Conservation (phyloP, 2,329 filamentous ascomycete species). For the Chaetomiaceae sp. region DNA sequence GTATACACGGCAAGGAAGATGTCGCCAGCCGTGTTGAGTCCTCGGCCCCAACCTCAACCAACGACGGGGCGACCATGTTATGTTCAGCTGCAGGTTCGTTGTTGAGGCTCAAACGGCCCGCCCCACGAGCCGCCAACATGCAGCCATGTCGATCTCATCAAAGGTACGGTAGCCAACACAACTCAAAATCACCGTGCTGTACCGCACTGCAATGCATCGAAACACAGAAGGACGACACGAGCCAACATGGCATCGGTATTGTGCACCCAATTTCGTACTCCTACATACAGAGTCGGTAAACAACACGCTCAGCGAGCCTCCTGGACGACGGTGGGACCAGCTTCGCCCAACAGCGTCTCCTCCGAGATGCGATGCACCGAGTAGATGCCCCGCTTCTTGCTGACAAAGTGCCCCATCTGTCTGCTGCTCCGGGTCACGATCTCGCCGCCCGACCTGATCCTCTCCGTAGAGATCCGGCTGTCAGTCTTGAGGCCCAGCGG, state of each 20-base stretch:
- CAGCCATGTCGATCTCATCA: neutral
- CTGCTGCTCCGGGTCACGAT: slow-evolving; percentile 62
- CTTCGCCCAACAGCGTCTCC: slow-evolving; percentile 34
- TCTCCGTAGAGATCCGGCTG: slow-evolving; percentile 44
- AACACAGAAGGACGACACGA: no score
- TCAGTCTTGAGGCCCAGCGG: slow-evolving; percentile 68
- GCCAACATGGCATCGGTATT: neutral
- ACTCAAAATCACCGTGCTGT: neutral
- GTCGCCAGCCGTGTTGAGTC: no score
- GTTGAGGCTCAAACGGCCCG: neutral
- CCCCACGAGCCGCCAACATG: neutral
- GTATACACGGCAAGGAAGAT: no score
- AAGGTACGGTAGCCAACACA: neutral
- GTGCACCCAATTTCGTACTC: neutral
- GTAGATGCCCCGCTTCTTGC: slow-evolving; percentile 76
- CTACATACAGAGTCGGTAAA: no score
- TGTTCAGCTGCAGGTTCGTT: neutral
- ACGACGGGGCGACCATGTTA: no score
- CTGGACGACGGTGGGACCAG: slow-evolving; percentile 15
- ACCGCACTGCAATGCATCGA: no score
- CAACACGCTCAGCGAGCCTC: slow-evolving; percentile 20
- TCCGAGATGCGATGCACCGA: slow-evolving; percentile 72
- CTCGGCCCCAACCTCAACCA: no score
- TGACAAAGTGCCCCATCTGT: slow-evolving; percentile 72
- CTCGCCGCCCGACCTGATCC: slow-evolving; percentile 66